A percentile compares a stretch with the other conserved stretches of the same genome.
Conservation (phyloP, 2,329 filamentous ascomycete species). For the Bipolaris bicolor region DNA sequence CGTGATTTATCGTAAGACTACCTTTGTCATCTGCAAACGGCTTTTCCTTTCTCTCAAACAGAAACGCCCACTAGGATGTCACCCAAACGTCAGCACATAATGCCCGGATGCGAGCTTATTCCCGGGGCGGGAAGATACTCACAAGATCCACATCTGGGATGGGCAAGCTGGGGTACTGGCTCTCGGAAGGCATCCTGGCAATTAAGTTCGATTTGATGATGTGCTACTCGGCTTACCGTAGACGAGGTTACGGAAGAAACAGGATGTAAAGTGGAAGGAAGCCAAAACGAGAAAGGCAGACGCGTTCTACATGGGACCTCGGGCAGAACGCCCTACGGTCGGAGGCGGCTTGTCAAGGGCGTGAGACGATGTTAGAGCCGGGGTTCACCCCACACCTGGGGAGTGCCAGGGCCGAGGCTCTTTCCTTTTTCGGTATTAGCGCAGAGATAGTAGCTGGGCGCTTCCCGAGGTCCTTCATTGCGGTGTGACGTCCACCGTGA, state of each 20-base stretch:
- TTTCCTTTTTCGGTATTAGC: conserved; percentile 24
- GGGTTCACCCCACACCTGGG: conserved; percentile 24
- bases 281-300: conserved; percentile 11
- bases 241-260: conserved; percentile 5
- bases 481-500: conserved; percentile 1
- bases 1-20: conserved; percentile 43
- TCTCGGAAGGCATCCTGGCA: conserved; percentile 70
- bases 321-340: conserved; percentile 17
- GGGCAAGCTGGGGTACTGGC: conserved; percentile 67
- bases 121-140: background rate
- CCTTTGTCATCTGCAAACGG: conserved; percentile 75
- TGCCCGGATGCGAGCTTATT: background rate
- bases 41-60: conserved; percentile 73
- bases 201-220: conserved; percentile 15
- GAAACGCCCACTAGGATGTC: conserved; percentile 65
- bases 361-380: conserved; percentile 23
- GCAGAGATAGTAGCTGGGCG: conserved; percentile 5
- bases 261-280: conserved; percentile 12
- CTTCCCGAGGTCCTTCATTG: conserved; percentile 29
- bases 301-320: conserved; percentile 13
- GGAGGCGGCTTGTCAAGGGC: conserved; percentile 5
- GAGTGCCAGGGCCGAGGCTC: conserved; percentile 25
- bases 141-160: conserved; percentile 75
- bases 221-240: background rate
- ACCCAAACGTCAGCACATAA: conserved; percentile 1